Evolutionary conservation across 1,139 yeast species (phyloP).

Genomic region (Lodderomyces orthopsilosis): DNA sequence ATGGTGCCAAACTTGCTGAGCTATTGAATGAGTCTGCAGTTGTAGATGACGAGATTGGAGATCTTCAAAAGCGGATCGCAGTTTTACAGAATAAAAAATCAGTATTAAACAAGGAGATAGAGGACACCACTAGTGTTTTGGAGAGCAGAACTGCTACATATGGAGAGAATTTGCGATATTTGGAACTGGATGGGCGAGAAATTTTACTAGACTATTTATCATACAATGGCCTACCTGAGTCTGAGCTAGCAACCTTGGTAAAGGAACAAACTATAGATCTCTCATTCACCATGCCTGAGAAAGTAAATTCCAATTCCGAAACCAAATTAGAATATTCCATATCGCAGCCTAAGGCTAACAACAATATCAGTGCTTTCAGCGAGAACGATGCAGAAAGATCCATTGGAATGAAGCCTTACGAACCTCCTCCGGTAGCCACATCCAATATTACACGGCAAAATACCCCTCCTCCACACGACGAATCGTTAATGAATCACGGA

Average conservation of each 20-base stretch:
- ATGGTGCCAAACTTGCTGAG: conserved; percentile 43
- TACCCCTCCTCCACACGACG: neutral
- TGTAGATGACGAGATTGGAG: conserved; percentile 41
- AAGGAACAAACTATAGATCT: conserved; percentile 29
- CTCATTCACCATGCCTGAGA: conserved; percentile 19
- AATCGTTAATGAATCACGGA: conserved; percentile 16
- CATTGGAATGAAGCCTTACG: neutral
- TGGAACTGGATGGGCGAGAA: conserved; percentile 39
- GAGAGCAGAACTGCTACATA: conserved; percentile 50
- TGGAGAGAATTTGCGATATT: conserved; percentile 37
- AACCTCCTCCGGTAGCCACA: neutral
- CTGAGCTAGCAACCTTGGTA: conserved; percentile 20
- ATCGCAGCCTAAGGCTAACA: too few relatives aligned
- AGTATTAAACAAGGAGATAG: conserved; percentile 41
- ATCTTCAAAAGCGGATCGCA: conserved; percentile 37
- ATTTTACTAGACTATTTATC: conserved; percentile 28
- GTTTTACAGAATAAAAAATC: conserved; percentile 37
- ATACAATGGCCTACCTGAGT: conserved; percentile 22
- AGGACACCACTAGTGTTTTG: conserved; percentile 51
- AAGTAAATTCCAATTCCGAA: neutral
- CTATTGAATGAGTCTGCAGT: conserved; percentile 33
- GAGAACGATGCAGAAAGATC: neutral
- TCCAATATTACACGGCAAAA: neutral
- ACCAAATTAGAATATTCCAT: neutral
- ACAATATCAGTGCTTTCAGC: neutral